phyloP scores from a whole-genome alignment of 169 alveolate genomes.

The Plasmodium falciparum region DNA sequence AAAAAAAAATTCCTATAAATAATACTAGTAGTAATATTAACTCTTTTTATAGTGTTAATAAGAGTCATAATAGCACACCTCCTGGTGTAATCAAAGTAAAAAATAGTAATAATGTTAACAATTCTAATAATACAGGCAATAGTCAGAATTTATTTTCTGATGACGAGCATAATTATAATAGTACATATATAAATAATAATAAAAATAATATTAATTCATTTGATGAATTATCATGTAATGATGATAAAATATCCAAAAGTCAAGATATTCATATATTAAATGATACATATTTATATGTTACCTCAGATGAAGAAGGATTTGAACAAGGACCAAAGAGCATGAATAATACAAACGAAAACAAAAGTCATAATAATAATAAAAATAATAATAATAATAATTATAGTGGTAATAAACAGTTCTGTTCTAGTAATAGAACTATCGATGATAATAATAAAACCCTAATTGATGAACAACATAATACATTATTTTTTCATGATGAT shows the following conservation, averaged over 20 bases:
- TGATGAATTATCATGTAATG: constrained; percentile 35
- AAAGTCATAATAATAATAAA: too few relatives aligned
- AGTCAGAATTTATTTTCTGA: constrained; percentile 38
- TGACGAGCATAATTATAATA: constrained; percentile 7
- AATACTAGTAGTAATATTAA: background rate
- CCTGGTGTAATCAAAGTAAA: background rate
- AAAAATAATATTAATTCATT: constrained; percentile 18
- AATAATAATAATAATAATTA: too few relatives aligned
- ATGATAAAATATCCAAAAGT: constrained; percentile 24
- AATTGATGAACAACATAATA: constrained; percentile 23
- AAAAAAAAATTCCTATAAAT: background rate
- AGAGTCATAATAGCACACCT: background rate
- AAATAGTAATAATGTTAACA: background rate
- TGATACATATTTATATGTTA: constrained; percentile 65
- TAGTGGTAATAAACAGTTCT: background rate
- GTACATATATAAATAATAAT: constrained; percentile 12
- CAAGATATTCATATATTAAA: constrained; percentile 48
- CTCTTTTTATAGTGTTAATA: background rate
- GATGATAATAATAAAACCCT: constrained; percentile 66
- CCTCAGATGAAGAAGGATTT: constrained; percentile 58
- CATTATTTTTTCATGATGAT: constrained; percentile 1
- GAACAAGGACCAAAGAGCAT: constrained; percentile 31
- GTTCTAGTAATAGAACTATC: background rate
- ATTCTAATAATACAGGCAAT: constrained; percentile 8
- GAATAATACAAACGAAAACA: background rate